Conservation (phyloP, 1,284 basidiomycete species). For the Austropuccinia psidii region DNA sequence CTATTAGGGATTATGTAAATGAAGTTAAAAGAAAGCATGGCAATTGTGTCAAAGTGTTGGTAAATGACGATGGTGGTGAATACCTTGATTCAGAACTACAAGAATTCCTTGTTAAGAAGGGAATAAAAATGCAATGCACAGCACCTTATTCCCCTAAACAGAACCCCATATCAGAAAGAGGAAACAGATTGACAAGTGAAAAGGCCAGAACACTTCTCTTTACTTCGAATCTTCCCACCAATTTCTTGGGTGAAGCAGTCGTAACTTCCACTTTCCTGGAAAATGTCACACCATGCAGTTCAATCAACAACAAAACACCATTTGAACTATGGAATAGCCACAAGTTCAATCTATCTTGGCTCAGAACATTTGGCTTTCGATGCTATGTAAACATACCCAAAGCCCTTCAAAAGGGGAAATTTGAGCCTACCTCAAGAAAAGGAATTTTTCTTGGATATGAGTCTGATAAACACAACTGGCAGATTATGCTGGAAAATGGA, state of each 20-base stretch:
- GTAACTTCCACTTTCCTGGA: neutral
- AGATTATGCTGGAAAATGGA: neutral
- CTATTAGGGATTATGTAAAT: too few relatives aligned
- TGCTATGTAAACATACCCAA: neutral
- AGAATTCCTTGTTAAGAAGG: neutral
- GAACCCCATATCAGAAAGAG: neutral
- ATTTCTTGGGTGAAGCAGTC: slow-evolving; percentile 11
- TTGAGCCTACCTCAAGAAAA: neutral
- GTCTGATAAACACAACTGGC: neutral
- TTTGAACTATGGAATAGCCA: neutral
- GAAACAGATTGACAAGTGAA: slow-evolving; percentile 4
- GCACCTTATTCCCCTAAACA: slow-evolving; percentile 27
- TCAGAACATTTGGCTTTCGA: slow-evolving; percentile 13
- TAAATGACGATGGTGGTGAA: slow-evolving; percentile 11
- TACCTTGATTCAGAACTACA: neutral
- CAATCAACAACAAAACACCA: neutral
- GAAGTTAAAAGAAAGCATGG: too few relatives aligned
- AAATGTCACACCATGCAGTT: neutral
- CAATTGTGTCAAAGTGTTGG: neutral
- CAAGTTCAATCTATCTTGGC: neutral
- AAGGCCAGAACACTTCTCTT: neutral
- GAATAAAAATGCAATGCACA: neutral
- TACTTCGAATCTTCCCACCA: neutral
- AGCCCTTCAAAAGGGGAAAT: neutral
- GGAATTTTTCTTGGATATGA: neutral